A percentile compares a stretch with the other conserved stretches of the same genome.
Conservation (phyloP, 176 grass and related monocot species). For the Avena insularis region DNA sequence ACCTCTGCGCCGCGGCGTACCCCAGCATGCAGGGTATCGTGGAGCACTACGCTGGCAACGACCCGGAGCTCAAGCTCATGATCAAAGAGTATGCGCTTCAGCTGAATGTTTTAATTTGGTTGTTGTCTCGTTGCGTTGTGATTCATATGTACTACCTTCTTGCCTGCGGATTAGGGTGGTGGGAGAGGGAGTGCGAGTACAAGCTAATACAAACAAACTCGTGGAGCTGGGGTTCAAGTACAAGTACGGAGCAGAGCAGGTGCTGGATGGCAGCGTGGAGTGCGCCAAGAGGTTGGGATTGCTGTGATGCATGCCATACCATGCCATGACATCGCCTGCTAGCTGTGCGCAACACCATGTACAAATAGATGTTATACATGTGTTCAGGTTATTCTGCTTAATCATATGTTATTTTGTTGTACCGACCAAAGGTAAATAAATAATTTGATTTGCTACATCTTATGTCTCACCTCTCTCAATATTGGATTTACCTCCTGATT, state of each 20-base stretch:
- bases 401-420: background rate
- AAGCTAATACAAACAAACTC: conserved; percentile 41
- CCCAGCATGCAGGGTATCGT: conserved; percentile 29
- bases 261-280: conserved; percentile 38
- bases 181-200: conserved; percentile 30
- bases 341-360: background rate
- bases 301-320: conserved; percentile 2
- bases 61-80: conserved; percentile 33
- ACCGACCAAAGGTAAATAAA: too few relatives aligned
- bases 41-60: conserved; percentile 19
- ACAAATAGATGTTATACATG: background rate
- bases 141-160: background rate
- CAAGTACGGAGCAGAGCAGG: conserved; percentile 39
- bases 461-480: too few relatives aligned
- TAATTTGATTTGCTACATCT: too few relatives aligned
- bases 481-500: too few relatives aligned
- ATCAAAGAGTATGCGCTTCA: conserved; percentile 39
- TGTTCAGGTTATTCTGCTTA: background rate
- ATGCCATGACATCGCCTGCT: background rate
- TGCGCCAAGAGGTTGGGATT: conserved; percentile 50
- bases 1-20: conserved; percentile 37
- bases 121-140: background rate
- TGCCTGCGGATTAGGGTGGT: conserved; percentile 11
- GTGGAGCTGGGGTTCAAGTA: conserved; percentile 57
- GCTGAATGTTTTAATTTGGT: background rate